phyloP scores from a whole-genome alignment of 2,329 filamentous ascomycete genomes.

The Colletotrichum sp. region DNA sequence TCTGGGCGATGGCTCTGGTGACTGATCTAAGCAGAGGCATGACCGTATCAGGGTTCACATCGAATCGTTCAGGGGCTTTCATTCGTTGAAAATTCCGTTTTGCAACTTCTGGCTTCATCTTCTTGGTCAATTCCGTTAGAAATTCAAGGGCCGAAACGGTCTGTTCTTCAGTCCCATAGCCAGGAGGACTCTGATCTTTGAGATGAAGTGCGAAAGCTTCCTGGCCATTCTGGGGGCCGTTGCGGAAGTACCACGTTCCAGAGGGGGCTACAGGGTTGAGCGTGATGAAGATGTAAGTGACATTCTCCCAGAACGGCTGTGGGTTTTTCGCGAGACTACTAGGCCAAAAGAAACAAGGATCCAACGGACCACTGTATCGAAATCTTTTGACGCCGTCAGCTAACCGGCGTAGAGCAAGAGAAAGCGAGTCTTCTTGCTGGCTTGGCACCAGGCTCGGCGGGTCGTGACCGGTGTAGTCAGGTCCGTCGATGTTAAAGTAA shows the following conservation, averaged over 20 bases:
- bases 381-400: neutral
- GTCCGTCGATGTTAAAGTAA: neutral
- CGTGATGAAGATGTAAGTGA: neutral
- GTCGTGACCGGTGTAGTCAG: neutral
- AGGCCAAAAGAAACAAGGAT: neutral
- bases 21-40: neutral
- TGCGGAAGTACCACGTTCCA: neutral
- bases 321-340: neutral
- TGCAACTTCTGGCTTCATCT: neutral
- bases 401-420: neutral
- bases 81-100: neutral
- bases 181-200: neutral
- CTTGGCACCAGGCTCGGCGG: neutral
- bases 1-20: neutral
- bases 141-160: neutral
- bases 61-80: neutral
- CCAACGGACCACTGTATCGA: neutral
- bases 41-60: neutral
- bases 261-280: neutral
- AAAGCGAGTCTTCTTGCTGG: neutral
- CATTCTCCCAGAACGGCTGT: neutral
- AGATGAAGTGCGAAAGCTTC: neutral
- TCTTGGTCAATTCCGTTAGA: neutral
- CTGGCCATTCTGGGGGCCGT: neutral
- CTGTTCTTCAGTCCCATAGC: neutral